phyloP scores from a whole-genome alignment of 2,329 filamentous ascomycete genomes.

The Talaromyces verruculosus region DNA sequence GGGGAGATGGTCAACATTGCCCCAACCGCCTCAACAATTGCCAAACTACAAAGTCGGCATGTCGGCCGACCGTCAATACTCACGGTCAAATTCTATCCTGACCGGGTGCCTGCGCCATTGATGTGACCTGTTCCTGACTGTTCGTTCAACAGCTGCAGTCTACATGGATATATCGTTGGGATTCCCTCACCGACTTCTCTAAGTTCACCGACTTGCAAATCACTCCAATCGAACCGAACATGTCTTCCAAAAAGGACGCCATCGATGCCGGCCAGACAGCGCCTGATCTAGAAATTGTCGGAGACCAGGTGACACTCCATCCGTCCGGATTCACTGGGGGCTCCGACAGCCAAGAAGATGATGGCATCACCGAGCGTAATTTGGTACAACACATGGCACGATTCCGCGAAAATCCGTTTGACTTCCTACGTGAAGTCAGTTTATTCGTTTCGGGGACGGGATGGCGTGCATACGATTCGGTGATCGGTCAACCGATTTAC shows the following conservation, averaged over 20 bases:
- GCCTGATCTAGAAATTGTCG: slow-evolving; percentile 75
- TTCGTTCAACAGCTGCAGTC: background rate
- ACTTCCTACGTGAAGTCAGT: slow-evolving; percentile 90
- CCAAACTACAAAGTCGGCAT: background rate
- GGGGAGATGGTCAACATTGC: background rate
- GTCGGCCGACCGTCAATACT: background rate
- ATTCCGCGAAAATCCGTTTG: slow-evolving; percentile 70
- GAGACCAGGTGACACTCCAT: slow-evolving; percentile 71
- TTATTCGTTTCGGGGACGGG: slow-evolving; percentile 89
- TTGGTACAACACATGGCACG: slow-evolving; percentile 74
- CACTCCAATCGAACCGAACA: slow-evolving; percentile 4
- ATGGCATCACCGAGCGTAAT: slow-evolving; percentile 51
- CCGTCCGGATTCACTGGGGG: slow-evolving; percentile 61
- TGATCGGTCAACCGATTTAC: slow-evolving; percentile 89
- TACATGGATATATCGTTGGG: slow-evolving; percentile 1
- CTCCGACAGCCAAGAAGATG: slow-evolving; percentile 37
- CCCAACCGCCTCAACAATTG: background rate
- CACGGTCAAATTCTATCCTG: background rate
- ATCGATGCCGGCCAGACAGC: slow-evolving; percentile 51
- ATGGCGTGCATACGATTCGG: slow-evolving; percentile 90
- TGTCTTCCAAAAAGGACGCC: slow-evolving; percentile 30
- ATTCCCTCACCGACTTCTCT: slow-evolving; percentile 13
- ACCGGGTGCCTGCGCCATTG: background rate
- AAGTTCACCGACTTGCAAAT: background rate
- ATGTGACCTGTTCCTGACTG: slow-evolving; percentile 7